Evolutionary conservation across 306 rosid species (phyloP).

Genomic region (Abrus precatorius): DNA sequence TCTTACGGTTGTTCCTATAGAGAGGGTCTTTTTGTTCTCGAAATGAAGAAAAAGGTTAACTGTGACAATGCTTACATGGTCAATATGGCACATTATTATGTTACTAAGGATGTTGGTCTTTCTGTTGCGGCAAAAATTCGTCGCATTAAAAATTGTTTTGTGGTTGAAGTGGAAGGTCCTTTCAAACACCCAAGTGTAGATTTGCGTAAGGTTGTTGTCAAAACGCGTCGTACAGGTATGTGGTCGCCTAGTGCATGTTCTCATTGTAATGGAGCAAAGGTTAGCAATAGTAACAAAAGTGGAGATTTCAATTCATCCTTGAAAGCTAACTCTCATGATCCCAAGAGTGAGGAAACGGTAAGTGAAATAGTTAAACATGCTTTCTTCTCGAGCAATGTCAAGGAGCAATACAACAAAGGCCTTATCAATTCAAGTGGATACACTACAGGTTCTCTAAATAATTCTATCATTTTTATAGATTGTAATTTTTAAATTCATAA

Average conservation of each 20-base stretch:
- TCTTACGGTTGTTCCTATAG: constrained; percentile 3
- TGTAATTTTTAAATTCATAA: constrained; percentile 30
- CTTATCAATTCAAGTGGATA: constrained; percentile 49
- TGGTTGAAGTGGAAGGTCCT: constrained; percentile 45
- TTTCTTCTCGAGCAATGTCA: constrained; percentile 24
- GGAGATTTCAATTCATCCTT: constrained; percentile 5
- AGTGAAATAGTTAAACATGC: constrained; percentile 19
- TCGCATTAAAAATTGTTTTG: constrained; percentile 19
- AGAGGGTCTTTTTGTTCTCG: constrained; percentile 37
- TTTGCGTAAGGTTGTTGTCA: constrained; percentile 32
- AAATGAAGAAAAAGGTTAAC: constrained; percentile 36
- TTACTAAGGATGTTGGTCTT: constrained; percentile 41
- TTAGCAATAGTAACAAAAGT: not conserved
- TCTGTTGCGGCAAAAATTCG: constrained; percentile 41
- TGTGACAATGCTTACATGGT: constrained; percentile 2
- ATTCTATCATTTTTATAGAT: constrained; percentile 41
- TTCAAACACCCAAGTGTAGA: constrained; percentile 37
- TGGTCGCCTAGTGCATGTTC: constrained; percentile 47
- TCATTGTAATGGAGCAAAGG: constrained; percentile 18
- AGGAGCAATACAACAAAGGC: constrained; percentile 37
- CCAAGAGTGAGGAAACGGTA: not conserved
- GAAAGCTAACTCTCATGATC: constrained; percentile 6
- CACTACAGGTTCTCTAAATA: constrained; percentile 43
- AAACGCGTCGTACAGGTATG: not conserved
- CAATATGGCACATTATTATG: constrained; percentile 43